These are phyloP conservation scores for Monilinia fructigena DNA, from an alignment of 2,329 filamentous ascomycete genomes.

Conservation along the genomic window DNA sequence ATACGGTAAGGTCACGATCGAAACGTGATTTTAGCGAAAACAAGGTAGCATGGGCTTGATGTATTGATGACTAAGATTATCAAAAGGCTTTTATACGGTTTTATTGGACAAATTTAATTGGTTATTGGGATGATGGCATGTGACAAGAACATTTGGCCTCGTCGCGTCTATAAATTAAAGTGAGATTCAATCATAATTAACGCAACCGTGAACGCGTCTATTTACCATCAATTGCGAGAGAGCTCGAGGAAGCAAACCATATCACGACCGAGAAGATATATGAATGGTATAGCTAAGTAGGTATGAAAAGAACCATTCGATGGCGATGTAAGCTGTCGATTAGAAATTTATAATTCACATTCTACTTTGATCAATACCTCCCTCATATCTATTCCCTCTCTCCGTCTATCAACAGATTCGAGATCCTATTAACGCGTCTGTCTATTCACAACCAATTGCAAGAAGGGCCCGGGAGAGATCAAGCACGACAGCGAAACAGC, in stretches of 20 bases:
- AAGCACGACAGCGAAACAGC: too few relatives aligned
- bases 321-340: too few relatives aligned
- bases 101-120: neutral
- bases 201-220: conserved; percentile 3
- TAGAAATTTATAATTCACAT: too few relatives aligned
- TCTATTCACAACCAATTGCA: too few relatives aligned
- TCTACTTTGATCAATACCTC: too few relatives aligned
- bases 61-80: neutral
- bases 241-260: neutral
- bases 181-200: neutral
- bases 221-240: neutral
- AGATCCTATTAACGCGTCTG: too few relatives aligned
- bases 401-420: too few relatives aligned
- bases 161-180: conserved; percentile 1
- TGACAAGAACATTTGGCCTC: neutral
- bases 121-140: neutral
- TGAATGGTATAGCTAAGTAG: neutral
- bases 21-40: conserved; percentile 19
- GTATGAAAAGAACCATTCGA: neutral
- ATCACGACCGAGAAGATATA: neutral
- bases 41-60: too few relatives aligned
- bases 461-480: too few relatives aligned
- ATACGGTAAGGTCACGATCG: conserved; percentile 8
- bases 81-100: neutral
- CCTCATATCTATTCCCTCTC: too few relatives aligned